phyloP scores from a whole-genome alignment of 345 rosid species.

The Pistacia vera region DNA sequence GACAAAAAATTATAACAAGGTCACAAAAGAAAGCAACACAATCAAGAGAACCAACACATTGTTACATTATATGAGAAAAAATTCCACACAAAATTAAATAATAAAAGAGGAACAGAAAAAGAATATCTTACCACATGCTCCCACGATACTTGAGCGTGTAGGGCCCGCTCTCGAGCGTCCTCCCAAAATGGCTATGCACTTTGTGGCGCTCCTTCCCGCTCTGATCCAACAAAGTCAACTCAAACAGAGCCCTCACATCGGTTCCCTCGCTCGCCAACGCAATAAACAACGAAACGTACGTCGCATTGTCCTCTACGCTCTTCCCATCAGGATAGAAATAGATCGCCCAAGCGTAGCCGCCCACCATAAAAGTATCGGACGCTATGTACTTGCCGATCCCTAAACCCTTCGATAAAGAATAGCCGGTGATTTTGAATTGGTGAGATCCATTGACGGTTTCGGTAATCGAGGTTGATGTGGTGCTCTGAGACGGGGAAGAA shows the following conservation, averaged over 20 bases:
- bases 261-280: conserved; percentile 75
- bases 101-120: conserved; percentile 3
- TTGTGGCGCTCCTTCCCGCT: conserved; percentile 71
- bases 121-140: conserved; percentile 73
- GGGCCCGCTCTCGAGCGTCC: conserved; percentile 71
- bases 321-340: conserved; percentile 86
- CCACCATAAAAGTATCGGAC: conserved; percentile 62
- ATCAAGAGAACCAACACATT: background rate
- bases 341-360: conserved; percentile 75
- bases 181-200: conserved; percentile 80
- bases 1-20: background rate
- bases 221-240: conserved; percentile 71
- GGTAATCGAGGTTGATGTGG: conserved; percentile 56
- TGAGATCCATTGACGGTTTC: conserved; percentile 76
- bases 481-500: conserved; percentile 23
- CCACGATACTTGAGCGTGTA: conserved; percentile 70
- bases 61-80: background rate
- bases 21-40: background rate
- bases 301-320: conserved; percentile 66
- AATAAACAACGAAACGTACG: conserved; percentile 64
- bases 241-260: conserved; percentile 74
- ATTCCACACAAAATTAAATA: background rate
- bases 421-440: conserved; percentile 65
- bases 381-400: conserved; percentile 68
- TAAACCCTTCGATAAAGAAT: conserved; percentile 65